phyloP scores from a whole-genome alignment of 805 yeast species.

The Brettanomyces bruxellensis region DNA sequence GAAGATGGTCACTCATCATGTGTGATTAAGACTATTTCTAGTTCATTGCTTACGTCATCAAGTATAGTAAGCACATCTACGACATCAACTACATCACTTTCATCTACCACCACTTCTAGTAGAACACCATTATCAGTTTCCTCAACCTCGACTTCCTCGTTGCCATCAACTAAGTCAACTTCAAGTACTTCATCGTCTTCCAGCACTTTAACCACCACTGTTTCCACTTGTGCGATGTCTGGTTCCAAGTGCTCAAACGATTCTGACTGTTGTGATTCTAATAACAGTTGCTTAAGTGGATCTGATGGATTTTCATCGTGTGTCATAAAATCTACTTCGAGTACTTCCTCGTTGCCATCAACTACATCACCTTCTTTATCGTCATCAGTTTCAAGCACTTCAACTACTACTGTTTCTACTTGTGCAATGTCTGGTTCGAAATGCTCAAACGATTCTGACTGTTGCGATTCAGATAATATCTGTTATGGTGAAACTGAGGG shows the following conservation, averaged over 20 bases:
- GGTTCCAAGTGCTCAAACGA: not conserved
- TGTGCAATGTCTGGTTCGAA: not conserved
- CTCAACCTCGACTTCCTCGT: not conserved
- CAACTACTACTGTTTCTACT: not conserved
- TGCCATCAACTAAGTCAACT: not conserved
- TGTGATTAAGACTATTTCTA: not conserved
- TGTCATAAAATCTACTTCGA: not conserved
- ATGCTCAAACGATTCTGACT: not conserved
- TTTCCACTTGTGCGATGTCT: not conserved
- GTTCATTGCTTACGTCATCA: too few species aligned
- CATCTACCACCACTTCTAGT: not conserved
- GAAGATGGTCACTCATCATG: not conserved
- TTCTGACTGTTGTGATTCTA: slow-evolving; percentile 1
- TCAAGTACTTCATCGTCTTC: slow-evolving; percentile 1
- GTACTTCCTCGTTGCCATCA: too few species aligned
- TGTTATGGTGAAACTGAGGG: not conserved
- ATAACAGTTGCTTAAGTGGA: not conserved
- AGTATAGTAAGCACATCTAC: too few species aligned
- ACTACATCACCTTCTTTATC: too few species aligned
- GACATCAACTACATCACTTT: not conserved
- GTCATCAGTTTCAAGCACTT: not conserved
- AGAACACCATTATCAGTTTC: not conserved
- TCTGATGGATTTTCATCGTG: not conserved
- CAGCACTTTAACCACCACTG: not conserved
- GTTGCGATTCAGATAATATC: not conserved